These are phyloP conservation scores for Verbascum thapsus DNA, from an alignment of 257 asterid species.

Conservation along the genomic window DNA sequence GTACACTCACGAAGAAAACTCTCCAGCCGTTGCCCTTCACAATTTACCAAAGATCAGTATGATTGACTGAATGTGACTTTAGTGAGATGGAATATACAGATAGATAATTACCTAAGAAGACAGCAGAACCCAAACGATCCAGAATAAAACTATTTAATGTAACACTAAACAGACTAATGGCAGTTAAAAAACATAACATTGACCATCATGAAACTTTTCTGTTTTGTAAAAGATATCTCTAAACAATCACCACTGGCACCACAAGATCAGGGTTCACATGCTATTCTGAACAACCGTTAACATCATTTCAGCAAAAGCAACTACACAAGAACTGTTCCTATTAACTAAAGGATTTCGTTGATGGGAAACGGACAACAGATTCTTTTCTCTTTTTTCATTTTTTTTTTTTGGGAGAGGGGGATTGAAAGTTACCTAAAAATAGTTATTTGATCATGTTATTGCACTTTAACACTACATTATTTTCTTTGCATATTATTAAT, in stretches of 20 bases:
- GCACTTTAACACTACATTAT: not conserved
- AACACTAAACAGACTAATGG: constrained; percentile 8
- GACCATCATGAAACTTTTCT: constrained; percentile 2
- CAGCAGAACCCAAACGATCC: too few species aligned
- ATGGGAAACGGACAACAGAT: not conserved
- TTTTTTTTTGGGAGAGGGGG: too few species aligned
- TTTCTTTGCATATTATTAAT: not conserved
- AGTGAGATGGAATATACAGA: too few species aligned
- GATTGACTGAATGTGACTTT: too few species aligned
- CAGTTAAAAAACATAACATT: not conserved
- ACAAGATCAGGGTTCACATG: too few species aligned
- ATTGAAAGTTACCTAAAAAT: constrained; percentile 1
- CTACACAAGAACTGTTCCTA: constrained; percentile 1
- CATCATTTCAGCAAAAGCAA: not conserved
- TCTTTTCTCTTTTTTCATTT: too few species aligned
- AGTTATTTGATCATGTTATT: not conserved
- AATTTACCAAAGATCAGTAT: too few species aligned
- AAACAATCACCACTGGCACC: too few species aligned
- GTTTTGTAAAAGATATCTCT: not conserved
- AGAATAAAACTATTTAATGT: too few species aligned
- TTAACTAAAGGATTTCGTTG: constrained; percentile 1
- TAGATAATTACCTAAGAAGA: too few species aligned
- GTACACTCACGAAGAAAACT: constrained; percentile 36
- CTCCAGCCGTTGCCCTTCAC: constrained; percentile 33
- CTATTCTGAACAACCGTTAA: not conserved